Percentiles rank a stretch among this genome's conserved stretches.
These are phyloP conservation scores for Nothophytophthora sp. DNA, from an alignment of 352 stramenopile genomes.

Conservation along the genomic window DNA sequence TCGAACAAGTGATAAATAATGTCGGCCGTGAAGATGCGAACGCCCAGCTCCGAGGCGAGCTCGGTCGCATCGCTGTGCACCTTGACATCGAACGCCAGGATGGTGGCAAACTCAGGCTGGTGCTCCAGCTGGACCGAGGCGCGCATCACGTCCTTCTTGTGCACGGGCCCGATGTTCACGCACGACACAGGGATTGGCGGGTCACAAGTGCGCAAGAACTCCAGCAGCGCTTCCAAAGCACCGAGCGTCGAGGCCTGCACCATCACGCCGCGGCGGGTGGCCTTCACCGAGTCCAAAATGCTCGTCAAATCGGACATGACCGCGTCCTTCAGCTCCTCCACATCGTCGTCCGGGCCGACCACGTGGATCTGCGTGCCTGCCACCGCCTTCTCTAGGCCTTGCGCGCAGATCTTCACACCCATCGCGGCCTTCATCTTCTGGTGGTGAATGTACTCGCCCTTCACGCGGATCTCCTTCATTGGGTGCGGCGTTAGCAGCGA, in stretches of 20 bases:
- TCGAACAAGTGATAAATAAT: constrained; percentile 99
- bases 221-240: constrained; percentile 97
- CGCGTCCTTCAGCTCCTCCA: constrained; percentile 97
- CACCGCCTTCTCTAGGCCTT: constrained; percentile 98
- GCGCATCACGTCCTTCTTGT: constrained; percentile 99
- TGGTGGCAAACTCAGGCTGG: constrained; percentile 96
- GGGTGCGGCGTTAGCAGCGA: constrained; percentile 98
- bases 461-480: constrained; percentile 97
- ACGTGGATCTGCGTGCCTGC: constrained; percentile 98
- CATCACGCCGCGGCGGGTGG: constrained; percentile 96
- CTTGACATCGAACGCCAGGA: constrained; percentile 99
- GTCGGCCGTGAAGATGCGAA: constrained; percentile 99
- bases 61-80: constrained; percentile 94
- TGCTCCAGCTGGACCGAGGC: constrained; percentile 99
- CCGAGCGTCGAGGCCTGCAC: constrained; percentile 99
- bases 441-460: constrained; percentile 95
- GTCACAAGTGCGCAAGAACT: constrained; percentile 96
- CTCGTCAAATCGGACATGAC: constrained; percentile 97
- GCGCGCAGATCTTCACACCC: constrained; percentile 98
- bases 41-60: constrained; percentile 91
- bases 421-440: constrained; percentile 98
- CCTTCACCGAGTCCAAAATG: constrained; percentile 96
- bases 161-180: constrained; percentile 98
- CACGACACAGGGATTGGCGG: constrained; percentile 93
- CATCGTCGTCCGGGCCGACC: constrained; percentile 95